A percentile compares a stretch with the other conserved stretches of the same genome.
phyloP scores from a whole-genome alignment of 2,329 filamentous ascomycete species.

The Cladophialophora exuberans region DNA sequence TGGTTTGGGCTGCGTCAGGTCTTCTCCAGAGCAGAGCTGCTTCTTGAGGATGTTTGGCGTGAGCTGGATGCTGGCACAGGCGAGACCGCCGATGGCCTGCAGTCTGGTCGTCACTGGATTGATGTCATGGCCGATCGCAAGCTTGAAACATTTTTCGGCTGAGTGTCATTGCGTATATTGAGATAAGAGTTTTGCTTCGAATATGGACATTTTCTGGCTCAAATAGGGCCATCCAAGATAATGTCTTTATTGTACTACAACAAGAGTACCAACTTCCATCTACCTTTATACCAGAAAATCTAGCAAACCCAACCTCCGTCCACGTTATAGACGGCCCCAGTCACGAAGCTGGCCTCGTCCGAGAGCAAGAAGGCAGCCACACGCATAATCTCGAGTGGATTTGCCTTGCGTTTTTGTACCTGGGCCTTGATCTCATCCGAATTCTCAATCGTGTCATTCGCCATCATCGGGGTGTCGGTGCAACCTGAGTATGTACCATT shows the following conservation, averaged over 20 bases:
- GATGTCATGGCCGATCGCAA: slow-evolving; percentile 22
- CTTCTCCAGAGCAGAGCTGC: slow-evolving; percentile 16
- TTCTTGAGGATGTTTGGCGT: slow-evolving; percentile 18
- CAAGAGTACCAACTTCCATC: neutral
- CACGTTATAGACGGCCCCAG: slow-evolving; percentile 49
- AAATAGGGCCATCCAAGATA: too few relatives aligned
- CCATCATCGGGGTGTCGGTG: slow-evolving; percentile 20
- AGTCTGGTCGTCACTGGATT: slow-evolving; percentile 18
- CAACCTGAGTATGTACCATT: slow-evolving; percentile 12
- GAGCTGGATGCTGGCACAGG: slow-evolving; percentile 16
- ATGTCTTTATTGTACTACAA: too few relatives aligned
- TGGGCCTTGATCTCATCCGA: slow-evolving; percentile 19
- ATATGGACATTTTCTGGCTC: too few relatives aligned
- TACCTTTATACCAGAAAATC: too few relatives aligned
- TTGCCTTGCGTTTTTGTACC: slow-evolving; percentile 39
- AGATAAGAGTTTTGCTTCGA: too few relatives aligned
- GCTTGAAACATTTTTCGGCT: slow-evolving; percentile 23
- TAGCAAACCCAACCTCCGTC: slow-evolving; percentile 51
- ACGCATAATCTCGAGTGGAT: slow-evolving; percentile 43
- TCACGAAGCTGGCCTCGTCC: slow-evolving; percentile 51
- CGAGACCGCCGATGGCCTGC: slow-evolving; percentile 11
- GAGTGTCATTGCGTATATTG: slow-evolving; percentile 7
- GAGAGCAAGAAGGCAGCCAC: slow-evolving; percentile 54
- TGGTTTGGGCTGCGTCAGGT: slow-evolving; percentile 20
- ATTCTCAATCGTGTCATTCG: slow-evolving; percentile 15